These are phyloP conservation scores for Skeletonema menzelii DNA, from an alignment of 108 stramenopile genomes.

Conservation along the genomic window DNA sequence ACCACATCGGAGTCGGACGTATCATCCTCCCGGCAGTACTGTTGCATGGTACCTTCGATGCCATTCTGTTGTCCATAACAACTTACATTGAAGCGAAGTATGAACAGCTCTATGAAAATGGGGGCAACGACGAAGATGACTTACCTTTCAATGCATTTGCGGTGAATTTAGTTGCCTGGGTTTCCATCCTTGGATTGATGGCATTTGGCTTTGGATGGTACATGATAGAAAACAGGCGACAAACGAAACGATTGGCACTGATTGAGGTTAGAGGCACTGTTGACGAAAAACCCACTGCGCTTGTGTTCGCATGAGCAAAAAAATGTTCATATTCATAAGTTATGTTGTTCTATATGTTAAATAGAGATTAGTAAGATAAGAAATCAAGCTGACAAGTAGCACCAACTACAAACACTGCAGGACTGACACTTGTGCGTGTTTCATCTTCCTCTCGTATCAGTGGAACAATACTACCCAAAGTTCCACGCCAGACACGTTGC, in stretches of 20 bases:
- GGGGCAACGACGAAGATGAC: constrained; percentile 54
- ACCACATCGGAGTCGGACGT: constrained; percentile 83
- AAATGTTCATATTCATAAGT: not conserved
- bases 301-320: not conserved
- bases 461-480: constrained; percentile 24
- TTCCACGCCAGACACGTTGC: constrained; percentile 38
- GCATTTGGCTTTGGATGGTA: constrained; percentile 69
- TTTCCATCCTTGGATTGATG: constrained; percentile 64
- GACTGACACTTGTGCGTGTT: constrained; percentile 29
- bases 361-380: not conserved
- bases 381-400: constrained; percentile 32
- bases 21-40: constrained; percentile 80
- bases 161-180: constrained; percentile 70
- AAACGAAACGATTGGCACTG: constrained; percentile 55
- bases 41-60: constrained; percentile 87
- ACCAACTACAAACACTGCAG: constrained; percentile 45
- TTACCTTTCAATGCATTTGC: constrained; percentile 62
- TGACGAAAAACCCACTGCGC: not conserved
- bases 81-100: constrained; percentile 73
- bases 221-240: constrained; percentile 54
- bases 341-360: not conserved
- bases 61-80: constrained; percentile 75
- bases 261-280: constrained; percentile 47
- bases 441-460: constrained; percentile 33
- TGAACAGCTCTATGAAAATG: constrained; percentile 62